Evolutionary conservation across 2,329 filamentous ascomycete genomes (phyloP).

Genomic region (Fusarium haematococcum): DNA sequence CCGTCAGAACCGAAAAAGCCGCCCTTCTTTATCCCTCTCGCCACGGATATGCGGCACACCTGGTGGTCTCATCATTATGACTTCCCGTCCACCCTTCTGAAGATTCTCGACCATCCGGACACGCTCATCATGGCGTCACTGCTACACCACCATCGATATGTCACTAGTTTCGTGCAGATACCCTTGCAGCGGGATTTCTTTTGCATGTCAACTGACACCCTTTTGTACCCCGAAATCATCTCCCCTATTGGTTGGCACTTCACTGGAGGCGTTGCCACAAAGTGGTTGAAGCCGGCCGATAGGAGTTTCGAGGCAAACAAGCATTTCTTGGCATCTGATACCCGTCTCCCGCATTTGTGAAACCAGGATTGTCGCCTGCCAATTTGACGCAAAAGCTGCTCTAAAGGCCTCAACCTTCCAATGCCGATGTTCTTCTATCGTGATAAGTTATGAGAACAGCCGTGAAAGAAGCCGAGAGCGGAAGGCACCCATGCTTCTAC

Average conservation of each 20-base stretch:
- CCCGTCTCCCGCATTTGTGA: background rate
- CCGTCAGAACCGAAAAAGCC: conserved; percentile 26
- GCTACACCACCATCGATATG: background rate
- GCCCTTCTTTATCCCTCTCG: background rate
- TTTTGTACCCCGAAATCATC: background rate
- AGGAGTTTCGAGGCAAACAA: background rate
- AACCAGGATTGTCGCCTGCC: background rate
- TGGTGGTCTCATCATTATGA: conserved; percentile 18
- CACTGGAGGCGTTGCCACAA: background rate
- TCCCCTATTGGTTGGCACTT: background rate
- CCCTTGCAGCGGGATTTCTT: background rate
- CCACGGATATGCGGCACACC: conserved; percentile 3
- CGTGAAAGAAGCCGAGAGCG: background rate
- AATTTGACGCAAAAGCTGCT: no score
- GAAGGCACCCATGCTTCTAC: background rate
- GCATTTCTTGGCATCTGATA: background rate
- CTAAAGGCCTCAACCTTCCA: background rate
- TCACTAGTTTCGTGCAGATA: background rate
- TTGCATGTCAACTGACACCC: background rate
- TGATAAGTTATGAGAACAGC: background rate
- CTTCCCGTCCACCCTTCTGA: background rate
- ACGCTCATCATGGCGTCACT: background rate
- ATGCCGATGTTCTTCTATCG: background rate
- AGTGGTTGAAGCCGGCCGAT: background rate
- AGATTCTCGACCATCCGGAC: background rate